Percentiles rank a stretch among this genome's conserved stretches.
phyloP scores from a whole-genome alignment of 345 rosid genomes.

The Dovyalis caffra region DNA sequence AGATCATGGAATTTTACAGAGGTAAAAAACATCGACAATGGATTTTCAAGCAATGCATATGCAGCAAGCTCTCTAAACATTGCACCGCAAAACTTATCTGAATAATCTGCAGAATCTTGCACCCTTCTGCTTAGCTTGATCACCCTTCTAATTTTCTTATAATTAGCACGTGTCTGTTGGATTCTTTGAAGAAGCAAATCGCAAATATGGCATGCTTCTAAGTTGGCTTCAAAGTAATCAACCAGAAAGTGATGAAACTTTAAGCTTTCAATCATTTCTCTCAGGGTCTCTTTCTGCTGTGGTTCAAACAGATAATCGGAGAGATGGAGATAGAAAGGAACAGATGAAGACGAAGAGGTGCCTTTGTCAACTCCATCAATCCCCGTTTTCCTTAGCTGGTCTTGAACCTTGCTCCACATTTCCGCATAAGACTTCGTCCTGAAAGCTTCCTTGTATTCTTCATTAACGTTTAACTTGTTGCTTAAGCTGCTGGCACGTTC shows the following conservation, averaged over 20 bases:
- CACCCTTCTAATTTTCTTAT: slow-evolving; percentile 49
- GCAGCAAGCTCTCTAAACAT: slow-evolving; percentile 52
- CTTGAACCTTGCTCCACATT: slow-evolving; percentile 57
- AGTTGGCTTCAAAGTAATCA: slow-evolving; percentile 53
- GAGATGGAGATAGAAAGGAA: slow-evolving; percentile 38
- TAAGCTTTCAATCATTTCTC: slow-evolving; percentile 34
- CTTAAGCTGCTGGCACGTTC: slow-evolving; percentile 35
- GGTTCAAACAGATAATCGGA: slow-evolving; percentile 64
- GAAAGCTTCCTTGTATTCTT: slow-evolving; percentile 83
- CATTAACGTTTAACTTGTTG: slow-evolving; percentile 50
- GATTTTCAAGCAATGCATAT: slow-evolving; percentile 49
- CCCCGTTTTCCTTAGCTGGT: slow-evolving; percentile 31
- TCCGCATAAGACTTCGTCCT: slow-evolving; percentile 77
- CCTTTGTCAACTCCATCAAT: slow-evolving; percentile 13
- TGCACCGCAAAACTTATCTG: slow-evolving; percentile 3
- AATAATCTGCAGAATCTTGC: slow-evolving; percentile 23
- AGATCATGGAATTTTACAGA: slow-evolving; percentile 34
- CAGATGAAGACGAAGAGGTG: slow-evolving; percentile 31
- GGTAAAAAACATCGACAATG: slow-evolving; percentile 38
- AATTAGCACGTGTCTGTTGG: slow-evolving; percentile 50
- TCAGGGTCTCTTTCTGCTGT: slow-evolving; percentile 39
- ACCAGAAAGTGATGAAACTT: slow-evolving; percentile 43
- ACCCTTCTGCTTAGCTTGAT: slow-evolving; percentile 39
- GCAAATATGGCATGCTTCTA: slow-evolving; percentile 52
- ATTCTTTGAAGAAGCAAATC: slow-evolving; percentile 60